These are phyloP conservation scores for Xylariales sp. DNA, from an alignment of 2,329 filamentous ascomycete species.

Conservation along the genomic window DNA sequence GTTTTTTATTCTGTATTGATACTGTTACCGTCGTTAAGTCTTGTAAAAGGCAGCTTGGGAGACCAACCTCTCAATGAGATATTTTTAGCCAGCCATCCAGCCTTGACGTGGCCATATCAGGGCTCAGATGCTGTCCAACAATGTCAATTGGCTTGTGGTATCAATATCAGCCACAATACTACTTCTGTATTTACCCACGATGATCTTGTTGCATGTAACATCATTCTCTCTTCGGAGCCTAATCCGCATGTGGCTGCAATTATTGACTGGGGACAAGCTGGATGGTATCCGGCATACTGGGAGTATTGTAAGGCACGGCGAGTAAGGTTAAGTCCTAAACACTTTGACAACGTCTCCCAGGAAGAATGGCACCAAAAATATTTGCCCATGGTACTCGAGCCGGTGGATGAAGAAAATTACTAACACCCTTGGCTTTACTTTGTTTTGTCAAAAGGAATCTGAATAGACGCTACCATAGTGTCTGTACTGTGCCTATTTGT, in stretches of 20 bases:
- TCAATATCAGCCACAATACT: not conserved
- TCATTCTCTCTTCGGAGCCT: not conserved
- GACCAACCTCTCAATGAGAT: not conserved
- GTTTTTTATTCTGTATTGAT: not conserved
- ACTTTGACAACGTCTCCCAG: not conserved
- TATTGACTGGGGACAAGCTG: slow-evolving; percentile 1
- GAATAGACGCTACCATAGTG: no score
- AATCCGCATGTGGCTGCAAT: not conserved
- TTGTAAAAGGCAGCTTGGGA: not conserved
- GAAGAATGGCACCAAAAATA: not conserved
- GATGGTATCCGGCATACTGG: slow-evolving; percentile 1
- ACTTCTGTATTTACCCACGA: not conserved
- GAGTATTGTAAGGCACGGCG: not conserved
- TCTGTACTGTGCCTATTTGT: no score
- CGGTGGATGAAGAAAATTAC: not conserved
- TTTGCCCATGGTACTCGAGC: not conserved
- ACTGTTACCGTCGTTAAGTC: not conserved
- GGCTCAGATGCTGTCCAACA: not conserved
- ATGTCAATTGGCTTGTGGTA: not conserved
- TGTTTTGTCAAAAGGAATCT: no score
- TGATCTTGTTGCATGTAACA: not conserved
- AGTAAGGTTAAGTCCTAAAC: not conserved
- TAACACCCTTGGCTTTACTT: not conserved
- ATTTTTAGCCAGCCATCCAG: not conserved
- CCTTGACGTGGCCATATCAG: not conserved